A percentile compares a stretch with the other conserved stretches of the same genome.
Conservation (phyloP, 441 rosid genomes). For the Corymbia citriodora region DNA sequence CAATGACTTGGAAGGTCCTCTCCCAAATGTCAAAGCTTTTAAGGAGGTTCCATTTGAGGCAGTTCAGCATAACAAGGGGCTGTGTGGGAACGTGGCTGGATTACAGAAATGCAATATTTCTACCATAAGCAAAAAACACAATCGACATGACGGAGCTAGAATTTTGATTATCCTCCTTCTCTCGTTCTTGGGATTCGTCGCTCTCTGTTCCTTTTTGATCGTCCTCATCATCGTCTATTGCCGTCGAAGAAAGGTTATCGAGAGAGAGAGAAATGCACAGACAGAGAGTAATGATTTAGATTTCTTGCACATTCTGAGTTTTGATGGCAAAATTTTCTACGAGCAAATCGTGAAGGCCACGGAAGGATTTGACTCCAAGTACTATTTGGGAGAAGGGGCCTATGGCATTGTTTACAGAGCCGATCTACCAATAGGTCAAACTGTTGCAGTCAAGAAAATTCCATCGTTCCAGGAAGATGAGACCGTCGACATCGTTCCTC, state of each 20-base stretch:
- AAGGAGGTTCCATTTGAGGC: neutral
- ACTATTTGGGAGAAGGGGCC: neutral
- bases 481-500: neutral
- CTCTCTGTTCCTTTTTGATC: too few species aligned
- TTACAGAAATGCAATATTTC: neutral
- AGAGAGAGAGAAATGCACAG: neutral
- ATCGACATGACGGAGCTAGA: accelerated
- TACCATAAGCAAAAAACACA: too few species aligned
- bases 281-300: too few species aligned
- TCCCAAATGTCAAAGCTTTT: too few species aligned
- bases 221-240: too few species aligned
- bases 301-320: neutral
- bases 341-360: neutral
- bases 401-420: neutral
- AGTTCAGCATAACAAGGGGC: neutral
- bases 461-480: neutral
- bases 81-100: neutral
- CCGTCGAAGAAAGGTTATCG: too few species aligned
- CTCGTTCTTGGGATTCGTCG: too few species aligned
- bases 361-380: neutral
- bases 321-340: neutral
- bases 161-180: too few species aligned
- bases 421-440: neutral
- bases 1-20: too few species aligned
- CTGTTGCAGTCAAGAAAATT: neutral